Evolutionary conservation across 331 rosid species (phyloP).

Genomic region (Stylosanthes scabra): DNA sequence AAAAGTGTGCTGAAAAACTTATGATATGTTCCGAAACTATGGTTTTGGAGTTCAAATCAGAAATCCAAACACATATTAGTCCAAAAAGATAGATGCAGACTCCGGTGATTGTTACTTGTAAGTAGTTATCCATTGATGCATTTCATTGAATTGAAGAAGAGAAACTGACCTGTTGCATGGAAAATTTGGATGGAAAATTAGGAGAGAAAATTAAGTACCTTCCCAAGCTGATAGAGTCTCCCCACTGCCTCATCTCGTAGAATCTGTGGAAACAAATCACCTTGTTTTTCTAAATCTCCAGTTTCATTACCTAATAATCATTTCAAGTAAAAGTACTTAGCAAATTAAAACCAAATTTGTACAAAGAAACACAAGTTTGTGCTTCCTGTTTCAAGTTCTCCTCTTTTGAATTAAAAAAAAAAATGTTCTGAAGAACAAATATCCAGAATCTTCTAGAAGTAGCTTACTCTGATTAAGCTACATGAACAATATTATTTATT

Average conservation of each 20-base stretch:
- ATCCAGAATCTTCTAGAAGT: neutral
- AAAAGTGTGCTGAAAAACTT: neutral
- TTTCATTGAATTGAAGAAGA: constrained; percentile 21
- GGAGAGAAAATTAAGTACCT: constrained; percentile 53
- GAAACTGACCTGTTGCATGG: constrained; percentile 3
- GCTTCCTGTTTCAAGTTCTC: no score
- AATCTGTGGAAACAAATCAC: constrained; percentile 70
- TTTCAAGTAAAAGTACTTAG: constrained; percentile 43
- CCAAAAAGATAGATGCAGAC: neutral
- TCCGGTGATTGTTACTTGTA: constrained; percentile 3
- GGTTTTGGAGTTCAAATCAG: neutral
- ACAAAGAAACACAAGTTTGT: no score
- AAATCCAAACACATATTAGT: neutral
- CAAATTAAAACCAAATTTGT: no score
- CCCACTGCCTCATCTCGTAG: constrained; percentile 88
- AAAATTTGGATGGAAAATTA: constrained; percentile 10
- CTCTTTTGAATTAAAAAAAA: no score
- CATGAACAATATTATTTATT: neutral
- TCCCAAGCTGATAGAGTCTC: constrained; percentile 79
- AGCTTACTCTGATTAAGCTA: no score
- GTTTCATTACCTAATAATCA: constrained; percentile 56
- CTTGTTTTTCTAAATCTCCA: constrained; percentile 62
- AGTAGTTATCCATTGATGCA: constrained; percentile 17
- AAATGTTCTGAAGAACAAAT: no score
- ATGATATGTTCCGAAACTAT: no score